Conservation (phyloP, 108 stramenopile genomes). For the Cyclotella cryptica region DNA sequence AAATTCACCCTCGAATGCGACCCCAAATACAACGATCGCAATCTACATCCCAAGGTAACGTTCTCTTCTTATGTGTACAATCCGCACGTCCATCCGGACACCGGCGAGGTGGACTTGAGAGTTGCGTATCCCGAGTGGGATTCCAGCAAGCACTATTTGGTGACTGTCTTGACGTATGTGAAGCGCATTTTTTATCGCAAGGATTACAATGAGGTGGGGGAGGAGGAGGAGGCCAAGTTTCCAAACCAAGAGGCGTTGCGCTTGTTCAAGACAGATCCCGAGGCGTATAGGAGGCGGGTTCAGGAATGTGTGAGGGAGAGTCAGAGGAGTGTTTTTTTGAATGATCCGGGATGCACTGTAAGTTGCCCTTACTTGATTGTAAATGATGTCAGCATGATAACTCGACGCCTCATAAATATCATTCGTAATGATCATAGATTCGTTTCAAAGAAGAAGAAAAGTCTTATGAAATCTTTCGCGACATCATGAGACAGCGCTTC, state of each 20-base stretch:
- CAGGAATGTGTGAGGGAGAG: constrained; percentile 78
- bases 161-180: constrained; percentile 94
- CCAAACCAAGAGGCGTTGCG: constrained; percentile 73
- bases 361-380: neutral
- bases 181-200: constrained; percentile 98
- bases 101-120: constrained; percentile 86
- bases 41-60: constrained; percentile 81
- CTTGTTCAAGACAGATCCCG: constrained; percentile 61
- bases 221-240: constrained; percentile 25
- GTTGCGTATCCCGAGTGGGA: constrained; percentile 89
- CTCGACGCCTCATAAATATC: neutral
- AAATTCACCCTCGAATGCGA: constrained; percentile 91
- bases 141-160: constrained; percentile 87
- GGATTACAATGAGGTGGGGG: constrained; percentile 66
- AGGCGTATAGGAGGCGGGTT: constrained; percentile 70
- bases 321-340: constrained; percentile 79
- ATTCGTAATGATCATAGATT: constrained; percentile 9
- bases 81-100: constrained; percentile 86
- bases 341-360: constrained; percentile 68
- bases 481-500: constrained; percentile 73
- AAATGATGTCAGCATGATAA: neutral
- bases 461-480: constrained; percentile 71
- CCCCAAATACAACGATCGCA: constrained; percentile 85
- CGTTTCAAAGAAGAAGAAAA: constrained; percentile 74
- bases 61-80: constrained; percentile 90